A percentile compares a stretch with the other conserved stretches of the same genome.
phyloP scores from a whole-genome alignment of 257 asterid species.

The Fraxinus cuspidata region DNA sequence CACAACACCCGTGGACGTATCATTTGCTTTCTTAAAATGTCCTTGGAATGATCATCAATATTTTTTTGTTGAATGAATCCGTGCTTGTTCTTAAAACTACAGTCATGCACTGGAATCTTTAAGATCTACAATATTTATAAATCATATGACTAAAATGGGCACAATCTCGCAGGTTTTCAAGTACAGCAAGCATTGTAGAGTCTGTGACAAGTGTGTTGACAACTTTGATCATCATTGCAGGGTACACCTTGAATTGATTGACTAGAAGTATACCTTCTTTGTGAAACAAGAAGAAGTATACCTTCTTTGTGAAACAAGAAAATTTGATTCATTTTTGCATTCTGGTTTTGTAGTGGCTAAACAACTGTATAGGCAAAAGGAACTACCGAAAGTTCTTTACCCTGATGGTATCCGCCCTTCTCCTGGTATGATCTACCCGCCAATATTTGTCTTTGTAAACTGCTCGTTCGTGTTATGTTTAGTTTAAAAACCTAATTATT shows the following conservation, averaged over 20 bases:
- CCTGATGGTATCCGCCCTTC: conserved; percentile 91
- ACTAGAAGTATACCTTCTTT: conserved; percentile 14
- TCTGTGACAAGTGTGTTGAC: conserved; percentile 96
- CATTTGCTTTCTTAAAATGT: background rate
- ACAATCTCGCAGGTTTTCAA: conserved; percentile 71
- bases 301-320: background rate
- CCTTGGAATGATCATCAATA: background rate
- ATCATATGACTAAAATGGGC: conserved; percentile 6
- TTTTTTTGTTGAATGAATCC: background rate
- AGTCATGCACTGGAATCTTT: background rate
- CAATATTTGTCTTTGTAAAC: conserved; percentile 12
- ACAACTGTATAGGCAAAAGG: conserved; percentile 95
- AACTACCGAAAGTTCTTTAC: conserved; percentile 89
- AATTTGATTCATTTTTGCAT: conserved; percentile 25
- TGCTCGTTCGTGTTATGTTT: background rate
- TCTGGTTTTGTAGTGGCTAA: conserved; percentile 76
- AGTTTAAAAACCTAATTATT: background rate
- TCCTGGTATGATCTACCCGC: conserved; percentile 69
- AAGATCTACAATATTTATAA: background rate
- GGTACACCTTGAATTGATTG: conserved; percentile 43
- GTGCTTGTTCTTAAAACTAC: background rate
- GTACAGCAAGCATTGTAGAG: conserved; percentile 98
- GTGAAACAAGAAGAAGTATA: conserved; percentile 7
- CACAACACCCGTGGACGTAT: background rate
- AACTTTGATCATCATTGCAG: conserved; percentile 98